Evolutionary conservation across 768 basidiomycete genomes (phyloP).

Genomic region (Leccinum ochraceum): DNA sequence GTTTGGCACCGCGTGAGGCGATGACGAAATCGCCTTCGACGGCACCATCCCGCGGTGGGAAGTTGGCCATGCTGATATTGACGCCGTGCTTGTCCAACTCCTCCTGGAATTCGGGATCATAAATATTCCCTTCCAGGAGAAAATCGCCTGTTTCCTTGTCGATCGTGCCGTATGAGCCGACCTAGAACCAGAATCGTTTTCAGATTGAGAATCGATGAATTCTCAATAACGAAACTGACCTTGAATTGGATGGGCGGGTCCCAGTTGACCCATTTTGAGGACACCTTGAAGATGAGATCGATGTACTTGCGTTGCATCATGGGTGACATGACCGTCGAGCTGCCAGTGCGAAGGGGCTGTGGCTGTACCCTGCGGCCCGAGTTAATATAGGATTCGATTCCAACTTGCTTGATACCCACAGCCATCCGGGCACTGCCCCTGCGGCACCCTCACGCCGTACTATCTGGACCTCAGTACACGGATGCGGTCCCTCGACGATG

Average conservation of each 20-base stretch:
- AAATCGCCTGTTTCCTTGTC: slow-evolving; percentile 34
- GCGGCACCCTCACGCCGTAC: too few relatives aligned
- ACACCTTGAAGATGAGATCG: slow-evolving; percentile 33
- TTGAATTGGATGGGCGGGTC: slow-evolving; percentile 28
- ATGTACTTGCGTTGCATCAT: slow-evolving; percentile 34
- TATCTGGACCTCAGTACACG: too few relatives aligned
- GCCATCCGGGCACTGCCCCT: too few relatives aligned
- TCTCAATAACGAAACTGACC: slow-evolving; percentile 16
- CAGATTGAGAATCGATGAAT: neutral
- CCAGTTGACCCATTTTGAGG: slow-evolving; percentile 41
- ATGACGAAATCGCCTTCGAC: slow-evolving; percentile 28
- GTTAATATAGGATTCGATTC: too few relatives aligned
- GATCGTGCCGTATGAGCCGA: slow-evolving; percentile 38
- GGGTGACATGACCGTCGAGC: slow-evolving; percentile 6
- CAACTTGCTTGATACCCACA: too few relatives aligned
- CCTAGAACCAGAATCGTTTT: slow-evolving; percentile 18
- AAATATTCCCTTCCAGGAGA: slow-evolving; percentile 37
- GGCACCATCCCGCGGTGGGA: slow-evolving; percentile 16
- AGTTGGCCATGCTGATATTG: slow-evolving; percentile 16
- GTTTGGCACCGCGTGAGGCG: slow-evolving; percentile 20
- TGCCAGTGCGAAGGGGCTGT: neutral
- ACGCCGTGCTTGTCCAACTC: slow-evolving; percentile 17
- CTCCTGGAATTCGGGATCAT: slow-evolving; percentile 25
- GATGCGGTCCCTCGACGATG: neutral
- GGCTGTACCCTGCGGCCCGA: too few relatives aligned